Percentiles rank a stretch among this genome's conserved stretches.
phyloP scores from a whole-genome alignment of 202 grass and related monocot species.

The Bolboschoenoplectus hybrid region DNA sequence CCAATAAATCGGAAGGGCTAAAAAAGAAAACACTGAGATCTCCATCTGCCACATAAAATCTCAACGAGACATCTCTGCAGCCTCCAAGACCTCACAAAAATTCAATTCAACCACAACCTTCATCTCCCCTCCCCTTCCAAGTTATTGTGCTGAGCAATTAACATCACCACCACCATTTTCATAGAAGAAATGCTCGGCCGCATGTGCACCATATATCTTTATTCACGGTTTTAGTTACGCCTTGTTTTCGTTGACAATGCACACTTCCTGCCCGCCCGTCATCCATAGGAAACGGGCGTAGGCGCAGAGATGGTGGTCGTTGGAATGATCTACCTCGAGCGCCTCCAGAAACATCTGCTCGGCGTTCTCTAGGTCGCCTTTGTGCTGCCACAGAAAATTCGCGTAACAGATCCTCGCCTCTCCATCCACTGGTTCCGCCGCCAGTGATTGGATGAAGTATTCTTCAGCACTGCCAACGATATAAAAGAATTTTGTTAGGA shows the following conservation, averaged over 20 bases:
- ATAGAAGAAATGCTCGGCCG: slow-evolving; percentile 1
- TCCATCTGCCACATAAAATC: neutral
- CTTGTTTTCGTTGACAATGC: slow-evolving; percentile 33
- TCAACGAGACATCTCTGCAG: neutral
- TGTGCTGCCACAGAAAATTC: slow-evolving; percentile 70
- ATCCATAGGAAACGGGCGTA: slow-evolving; percentile 82
- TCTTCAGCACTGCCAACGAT: slow-evolving; percentile 55
- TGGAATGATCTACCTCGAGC: slow-evolving; percentile 55
- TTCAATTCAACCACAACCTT: neutral
- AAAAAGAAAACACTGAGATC: neutral
- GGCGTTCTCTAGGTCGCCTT: slow-evolving; percentile 52
- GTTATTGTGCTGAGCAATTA: slow-evolving; percentile 18
- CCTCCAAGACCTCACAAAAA: neutral
- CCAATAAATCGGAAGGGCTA: slow-evolving; percentile 22
- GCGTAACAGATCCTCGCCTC: slow-evolving; percentile 73
- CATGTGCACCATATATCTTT: neutral
- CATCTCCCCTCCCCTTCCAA: neutral
- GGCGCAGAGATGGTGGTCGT: slow-evolving; percentile 52
- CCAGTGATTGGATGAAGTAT: slow-evolving; percentile 65
- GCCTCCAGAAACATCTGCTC: slow-evolving; percentile 82
- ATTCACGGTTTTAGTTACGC: neutral
- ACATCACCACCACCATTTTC: slow-evolving; percentile 23
- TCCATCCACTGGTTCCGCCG: slow-evolving; percentile 58
- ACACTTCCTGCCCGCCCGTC: slow-evolving; percentile 67
- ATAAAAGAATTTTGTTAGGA: neutral